Base-by-base conservation (phyloP, 2,329 filamentous ascomycete genomes). In the Niveomyces coronatus region DNA sequence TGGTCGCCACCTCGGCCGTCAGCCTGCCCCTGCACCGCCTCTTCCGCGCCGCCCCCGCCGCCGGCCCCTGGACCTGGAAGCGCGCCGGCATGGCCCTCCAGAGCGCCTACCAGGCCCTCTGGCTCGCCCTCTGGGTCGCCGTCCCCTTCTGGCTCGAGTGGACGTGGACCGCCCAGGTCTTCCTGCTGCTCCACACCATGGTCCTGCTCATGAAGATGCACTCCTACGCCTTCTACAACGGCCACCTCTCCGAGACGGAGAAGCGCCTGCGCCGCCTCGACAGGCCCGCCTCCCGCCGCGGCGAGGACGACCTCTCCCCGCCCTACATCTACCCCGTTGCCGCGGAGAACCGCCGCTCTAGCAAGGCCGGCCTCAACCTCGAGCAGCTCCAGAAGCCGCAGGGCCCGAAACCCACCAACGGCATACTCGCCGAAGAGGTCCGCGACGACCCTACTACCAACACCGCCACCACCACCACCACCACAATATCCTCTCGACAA, bases 141-240 rank as follows among this genome's bases (percentile, higher is more conserved):
- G 77, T 87, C 54, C 91, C 91, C 0, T 96, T 96, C 47, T 60
- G 81, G 49, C 69, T 93, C 8, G 71, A 82, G 36, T 98, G 91
- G 91, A 85, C 87, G 3, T 98, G 91, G 91, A 98, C 91, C 0
- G 81, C 89, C 3, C 91, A 96, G 55, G 91, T 98, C 27, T 98
- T 93, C 58, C 75, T 98, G 49, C 82, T 88, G 9, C 68, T 98
- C 23, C 91, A 98, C 60, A 82, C 87, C 30, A 77, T 98, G 61
- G 82, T 85, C 7, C 70, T 98, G 15, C 77, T 95, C 35, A 98
- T 98, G 91, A 98, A 98, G 68, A 91, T 96, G 78, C 91, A 98
- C 59, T 95, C 88, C 5, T 98, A 94, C 54, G 84, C 86, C 17
- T 98, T 96, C 60, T 98, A 98, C 66, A 96, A 95, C 52, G 91